Conservation (phyloP, 106 monocot genomes). For the Hemerocallis citrina region DNA sequence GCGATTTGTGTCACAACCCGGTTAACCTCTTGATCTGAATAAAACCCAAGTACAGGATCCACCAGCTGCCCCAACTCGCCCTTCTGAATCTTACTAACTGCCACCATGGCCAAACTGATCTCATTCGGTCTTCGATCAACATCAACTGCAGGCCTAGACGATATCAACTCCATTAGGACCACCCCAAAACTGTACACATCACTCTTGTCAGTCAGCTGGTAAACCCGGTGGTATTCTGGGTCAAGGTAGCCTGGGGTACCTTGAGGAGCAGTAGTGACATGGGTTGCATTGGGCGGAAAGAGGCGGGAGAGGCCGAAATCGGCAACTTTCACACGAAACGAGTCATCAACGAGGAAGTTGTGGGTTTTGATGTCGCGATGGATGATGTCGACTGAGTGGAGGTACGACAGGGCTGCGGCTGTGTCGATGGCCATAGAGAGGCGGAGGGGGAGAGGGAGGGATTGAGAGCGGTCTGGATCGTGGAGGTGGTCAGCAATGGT, state of each 20-base stretch:
- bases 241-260: slow-evolving; percentile 58
- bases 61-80: slow-evolving; percentile 23
- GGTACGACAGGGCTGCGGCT: slow-evolving; percentile 34
- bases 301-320: slow-evolving; percentile 49
- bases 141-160: slow-evolving; percentile 48
- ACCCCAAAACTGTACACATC: slow-evolving; percentile 35
- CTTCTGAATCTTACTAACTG: slow-evolving; percentile 25
- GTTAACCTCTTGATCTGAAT: slow-evolving; percentile 14
- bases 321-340: slow-evolving; percentile 36
- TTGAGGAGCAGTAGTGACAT: slow-evolving; percentile 40
- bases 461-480: neutral
- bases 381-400: slow-evolving; percentile 40
- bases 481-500: slow-evolving; percentile 26
- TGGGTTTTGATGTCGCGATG: slow-evolving; percentile 53
- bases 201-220: slow-evolving; percentile 46
- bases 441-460: slow-evolving; percentile 28
- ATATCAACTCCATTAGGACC: slow-evolving; percentile 35
- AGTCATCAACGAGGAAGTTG: slow-evolving; percentile 39
- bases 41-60: slow-evolving; percentile 26
- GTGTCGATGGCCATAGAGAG: slow-evolving; percentile 36
- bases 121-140: slow-evolving; percentile 19
- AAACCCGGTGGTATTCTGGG: slow-evolving; percentile 45
- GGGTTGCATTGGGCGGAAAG: slow-evolving; percentile 18
- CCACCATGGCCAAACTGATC: slow-evolving; percentile 40
- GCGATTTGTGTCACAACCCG: slow-evolving; percentile 21